A percentile compares a stretch with the other conserved stretches of the same genome.
phyloP scores from a whole-genome alignment of 192 early-diverging fungal genomes.

The Dissophora ornata region DNA sequence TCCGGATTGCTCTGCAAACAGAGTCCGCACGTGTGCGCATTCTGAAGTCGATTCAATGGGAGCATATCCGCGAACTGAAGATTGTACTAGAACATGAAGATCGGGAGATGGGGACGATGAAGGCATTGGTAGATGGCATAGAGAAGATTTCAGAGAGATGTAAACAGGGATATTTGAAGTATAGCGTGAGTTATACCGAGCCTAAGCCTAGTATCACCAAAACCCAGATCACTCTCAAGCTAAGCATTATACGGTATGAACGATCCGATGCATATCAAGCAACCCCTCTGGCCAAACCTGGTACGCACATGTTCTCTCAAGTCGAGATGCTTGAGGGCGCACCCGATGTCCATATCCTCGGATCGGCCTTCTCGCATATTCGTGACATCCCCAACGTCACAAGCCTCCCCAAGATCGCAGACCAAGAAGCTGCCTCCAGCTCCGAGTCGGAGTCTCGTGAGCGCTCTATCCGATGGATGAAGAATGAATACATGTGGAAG shows the following conservation, averaged over 20 bases:
- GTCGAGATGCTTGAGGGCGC: constrained; percentile 36
- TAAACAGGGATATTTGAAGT: too few species aligned
- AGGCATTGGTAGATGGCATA: too few species aligned
- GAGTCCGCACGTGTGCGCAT: too few species aligned
- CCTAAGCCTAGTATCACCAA: too few species aligned
- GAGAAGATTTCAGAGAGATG: too few species aligned
- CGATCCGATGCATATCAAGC: constrained; percentile 39
- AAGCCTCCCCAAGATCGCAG: too few species aligned
- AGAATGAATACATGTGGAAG: constrained; percentile 48
- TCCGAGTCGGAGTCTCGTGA: constrained; percentile 38
- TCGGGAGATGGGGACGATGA: too few species aligned
- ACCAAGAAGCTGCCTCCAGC: constrained; percentile 13
- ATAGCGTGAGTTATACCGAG: too few species aligned
- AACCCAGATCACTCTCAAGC: constrained; percentile 50
- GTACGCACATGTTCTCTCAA: constrained; percentile 48
- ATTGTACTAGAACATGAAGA: too few species aligned
- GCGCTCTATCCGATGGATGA: constrained; percentile 44
- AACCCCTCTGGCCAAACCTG: constrained; percentile 31
- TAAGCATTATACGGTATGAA: constrained; percentile 48
- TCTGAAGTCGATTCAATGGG: too few species aligned
- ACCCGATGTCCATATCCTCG: constrained; percentile 24
- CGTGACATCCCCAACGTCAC: constrained; percentile 37
- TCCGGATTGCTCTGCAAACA: too few species aligned
- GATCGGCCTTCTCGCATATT: constrained; percentile 40
- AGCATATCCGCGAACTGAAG: too few species aligned